Evolutionary conservation across 768 basidiomycete genomes (phyloP), one percentile per base, ranked within the genome.

Genomic region (Lactarius tabidus): DNA sequence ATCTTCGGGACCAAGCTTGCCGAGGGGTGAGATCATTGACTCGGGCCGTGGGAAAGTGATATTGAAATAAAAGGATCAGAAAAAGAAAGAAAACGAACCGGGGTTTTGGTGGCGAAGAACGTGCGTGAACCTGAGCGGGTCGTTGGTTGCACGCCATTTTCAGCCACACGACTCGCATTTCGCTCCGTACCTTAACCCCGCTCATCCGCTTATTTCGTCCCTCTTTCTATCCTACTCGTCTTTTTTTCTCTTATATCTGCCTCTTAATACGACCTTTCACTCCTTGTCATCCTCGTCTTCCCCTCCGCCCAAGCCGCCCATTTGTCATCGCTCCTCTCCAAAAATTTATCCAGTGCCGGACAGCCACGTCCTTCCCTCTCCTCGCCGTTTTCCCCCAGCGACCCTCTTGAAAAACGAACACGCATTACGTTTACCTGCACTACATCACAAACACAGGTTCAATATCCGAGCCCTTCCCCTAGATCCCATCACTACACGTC

Each of bases 131-230:
- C 53, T 60, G 68, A 67, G 70, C 70, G 67, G 70, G 62, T 69
- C 66, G 70, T 70, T 74, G 69, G 70, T 73, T 72, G 65, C 60
- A 65, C 71, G 53, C 69, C 17, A 75, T 76, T 76, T 76, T 72
- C 76, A 77, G 75, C 76, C 75, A 76, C 77, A 74, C 72, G 74
- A 77, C 76, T 41, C 38, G 6, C 54, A 18, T 39, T 39, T 3
- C 51, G 12, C 5, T 26, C 39, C 6, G 58, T 66, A 62, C 60
- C 60, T 43, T 58, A 58, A 41, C 45, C 45, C 51, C 60, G 45
- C 26, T 33, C 56, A 28, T n/a, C 31, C 20, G 23, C 29, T 41
- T 33, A 39, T 55, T 51, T 53, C 33, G 15, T 48, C 57, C 28
- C 28, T 38, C 39, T 53, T 57, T 62, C 35, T 51, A 28, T 60